A percentile compares a stretch with the other conserved stretches of the same genome.
Conservation (phyloP, 305 asterid genomes). For the Lippia alba region DNA sequence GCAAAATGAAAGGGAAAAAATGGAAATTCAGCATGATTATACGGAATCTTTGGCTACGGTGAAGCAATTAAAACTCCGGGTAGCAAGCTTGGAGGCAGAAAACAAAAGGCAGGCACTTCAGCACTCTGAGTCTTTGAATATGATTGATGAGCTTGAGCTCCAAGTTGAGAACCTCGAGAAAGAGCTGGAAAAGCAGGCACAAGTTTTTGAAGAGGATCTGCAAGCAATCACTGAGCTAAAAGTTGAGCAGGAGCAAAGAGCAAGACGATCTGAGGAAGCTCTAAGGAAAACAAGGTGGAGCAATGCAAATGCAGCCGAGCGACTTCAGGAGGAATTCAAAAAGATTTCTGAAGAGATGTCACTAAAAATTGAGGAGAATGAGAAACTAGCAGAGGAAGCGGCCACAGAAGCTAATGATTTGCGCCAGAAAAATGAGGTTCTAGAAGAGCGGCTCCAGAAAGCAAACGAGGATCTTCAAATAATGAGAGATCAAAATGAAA, state of each 20-base stretch:
- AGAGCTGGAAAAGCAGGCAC: constrained; percentile 68
- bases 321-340: constrained; percentile 68
- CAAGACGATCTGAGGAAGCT: constrained; percentile 79
- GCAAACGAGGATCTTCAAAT: constrained; percentile 56
- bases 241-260: constrained; percentile 78
- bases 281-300: constrained; percentile 57
- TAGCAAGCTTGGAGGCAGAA: constrained; percentile 62
- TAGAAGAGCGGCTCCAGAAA: constrained; percentile 67
- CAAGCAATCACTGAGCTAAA: constrained; percentile 55
- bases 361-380: constrained; percentile 61
- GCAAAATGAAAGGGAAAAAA: constrained; percentile 51
- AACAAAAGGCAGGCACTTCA: constrained; percentile 52
- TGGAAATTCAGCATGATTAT: constrained; percentile 55
- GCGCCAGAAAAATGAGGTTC: constrained; percentile 55
- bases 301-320: constrained; percentile 60
- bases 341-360: constrained; percentile 71
- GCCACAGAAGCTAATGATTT: constrained; percentile 61
- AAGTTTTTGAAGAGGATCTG: constrained; percentile 61
- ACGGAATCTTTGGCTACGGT: constrained; percentile 55
- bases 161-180: constrained; percentile 68
- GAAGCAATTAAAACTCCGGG: constrained; percentile 60
- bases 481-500: constrained; percentile 49
- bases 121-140: constrained; percentile 54
- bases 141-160: constrained; percentile 60
- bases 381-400: constrained; percentile 60